Conservation (phyloP, 768 basidiomycete species). For the Tubosaeta brunneosetosa region DNA sequence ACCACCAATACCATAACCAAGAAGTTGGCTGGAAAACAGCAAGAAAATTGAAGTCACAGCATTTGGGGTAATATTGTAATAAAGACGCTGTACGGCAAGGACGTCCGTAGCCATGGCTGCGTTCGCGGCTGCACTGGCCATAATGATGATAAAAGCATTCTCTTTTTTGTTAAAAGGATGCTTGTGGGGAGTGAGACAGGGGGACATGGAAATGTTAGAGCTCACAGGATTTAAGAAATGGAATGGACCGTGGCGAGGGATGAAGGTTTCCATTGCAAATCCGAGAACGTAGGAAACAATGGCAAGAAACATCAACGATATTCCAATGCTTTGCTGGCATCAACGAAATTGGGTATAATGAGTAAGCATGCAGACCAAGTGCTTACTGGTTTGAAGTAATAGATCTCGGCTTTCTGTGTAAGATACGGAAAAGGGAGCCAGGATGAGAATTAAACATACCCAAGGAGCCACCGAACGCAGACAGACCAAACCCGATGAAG, state of each 20-base stretch:
- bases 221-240: slow-evolving; percentile 51
- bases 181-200: slow-evolving; percentile 25
- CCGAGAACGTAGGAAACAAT: slow-evolving; percentile 50
- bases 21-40: slow-evolving; percentile 31
- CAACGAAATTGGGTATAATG: not conserved
- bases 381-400: slow-evolving; percentile 56
- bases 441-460: slow-evolving; percentile 26
- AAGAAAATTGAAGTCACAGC: slow-evolving; percentile 42
- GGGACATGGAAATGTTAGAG: slow-evolving; percentile 5
- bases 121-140: slow-evolving; percentile 52
- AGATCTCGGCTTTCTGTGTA: slow-evolving; percentile 43
- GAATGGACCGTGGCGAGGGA: slow-evolving; percentile 43
- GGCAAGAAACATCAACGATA: slow-evolving; percentile 52
- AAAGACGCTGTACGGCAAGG: slow-evolving; percentile 49
- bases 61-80: slow-evolving; percentile 50
- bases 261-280: slow-evolving; percentile 39
- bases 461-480: slow-evolving; percentile 49
- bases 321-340: slow-evolving; percentile 44
- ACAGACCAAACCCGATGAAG: slow-evolving; percentile 50
- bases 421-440: not conserved
- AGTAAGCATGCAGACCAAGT: not conserved
- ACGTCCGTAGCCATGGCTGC: slow-evolving; percentile 52
- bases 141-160: slow-evolving; percentile 54
- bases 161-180: slow-evolving; percentile 59
- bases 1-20: slow-evolving; percentile 55